These are phyloP conservation scores for Cercis canadensis DNA, from an alignment of 306 rosid genomes.

Conservation along the genomic window DNA sequence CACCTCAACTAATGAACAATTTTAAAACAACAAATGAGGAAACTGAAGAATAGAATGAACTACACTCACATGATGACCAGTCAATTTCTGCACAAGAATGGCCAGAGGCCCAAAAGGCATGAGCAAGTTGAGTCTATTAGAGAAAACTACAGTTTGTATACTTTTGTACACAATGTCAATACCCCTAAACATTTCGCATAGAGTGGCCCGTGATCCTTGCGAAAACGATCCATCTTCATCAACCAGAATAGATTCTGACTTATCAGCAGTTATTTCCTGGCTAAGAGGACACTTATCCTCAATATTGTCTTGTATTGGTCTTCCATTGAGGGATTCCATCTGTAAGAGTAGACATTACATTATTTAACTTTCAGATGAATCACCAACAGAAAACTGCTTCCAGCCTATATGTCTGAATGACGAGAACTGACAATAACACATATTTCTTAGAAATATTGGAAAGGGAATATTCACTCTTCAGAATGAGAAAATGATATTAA, in stretches of 20 bases:
- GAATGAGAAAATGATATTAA: not conserved
- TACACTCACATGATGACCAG: conserved; percentile 65
- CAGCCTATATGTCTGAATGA: conserved; percentile 1
- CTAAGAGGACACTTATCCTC: conserved; percentile 50
- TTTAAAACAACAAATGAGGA: conserved; percentile 5
- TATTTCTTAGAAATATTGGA: not conserved
- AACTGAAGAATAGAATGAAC: not conserved
- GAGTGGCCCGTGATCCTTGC: conserved; percentile 31
- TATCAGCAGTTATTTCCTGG: conserved; percentile 38
- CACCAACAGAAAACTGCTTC: not conserved
- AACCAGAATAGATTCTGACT: conserved; percentile 30
- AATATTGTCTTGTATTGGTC: conserved; percentile 40
- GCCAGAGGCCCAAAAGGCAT: conserved; percentile 86
- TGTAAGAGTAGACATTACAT: conserved; percentile 27
- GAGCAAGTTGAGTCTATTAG: conserved; percentile 79
- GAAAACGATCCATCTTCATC: conserved; percentile 37
- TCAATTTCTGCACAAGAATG: conserved; percentile 55
- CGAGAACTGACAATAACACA: conserved; percentile 18
- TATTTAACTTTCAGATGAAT: conserved; percentile 8
- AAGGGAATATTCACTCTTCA: conserved; percentile 20
- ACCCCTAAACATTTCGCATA: conserved; percentile 33
- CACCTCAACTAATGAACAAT: conserved; percentile 39
- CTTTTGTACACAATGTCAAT: conserved; percentile 46
- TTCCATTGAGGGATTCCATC: conserved; percentile 61
- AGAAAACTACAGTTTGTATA: conserved; percentile 66